Percentiles rank a stretch among this genome's conserved stretches.
phyloP scores from a whole-genome alignment of 2,329 filamentous ascomycete species.

The Fusarium anguioides region DNA sequence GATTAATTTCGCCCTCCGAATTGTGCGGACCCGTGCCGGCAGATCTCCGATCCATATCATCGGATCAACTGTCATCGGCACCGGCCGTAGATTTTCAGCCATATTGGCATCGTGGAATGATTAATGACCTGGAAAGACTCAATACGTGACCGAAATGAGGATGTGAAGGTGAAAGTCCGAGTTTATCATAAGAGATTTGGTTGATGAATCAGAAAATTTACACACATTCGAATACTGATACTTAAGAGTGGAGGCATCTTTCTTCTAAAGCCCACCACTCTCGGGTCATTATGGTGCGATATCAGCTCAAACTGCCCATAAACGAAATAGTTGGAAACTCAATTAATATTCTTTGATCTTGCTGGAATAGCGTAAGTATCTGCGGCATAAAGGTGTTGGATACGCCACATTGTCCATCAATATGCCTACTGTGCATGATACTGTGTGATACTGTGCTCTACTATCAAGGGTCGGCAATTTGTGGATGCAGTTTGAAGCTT shows the following conservation, averaged over 20 bases:
- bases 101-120: background rate
- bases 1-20: constrained; percentile 24
- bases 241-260: background rate
- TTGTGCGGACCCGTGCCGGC: constrained; percentile 7
- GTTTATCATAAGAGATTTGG: background rate
- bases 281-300: background rate
- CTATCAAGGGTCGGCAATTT: constrained; percentile 40
- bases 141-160: background rate
- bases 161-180: background rate
- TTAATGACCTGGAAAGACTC: background rate
- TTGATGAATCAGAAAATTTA: background rate
- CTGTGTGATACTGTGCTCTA: constrained; percentile 39
- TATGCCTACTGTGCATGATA: constrained; percentile 26
- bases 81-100: background rate
- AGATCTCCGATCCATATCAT: background rate
- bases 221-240: too few species aligned
- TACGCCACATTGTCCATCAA: background rate
- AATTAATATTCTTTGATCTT: background rate
- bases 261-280: background rate
- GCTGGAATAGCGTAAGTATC: too few species aligned
- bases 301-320: too few species aligned
- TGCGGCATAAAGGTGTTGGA: background rate
- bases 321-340: background rate
- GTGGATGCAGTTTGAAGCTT: constrained; percentile 42
- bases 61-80: constrained; percentile 8